Evolutionary conservation across 768 basidiomycete genomes (phyloP), one percentile per base, ranked within the genome.

Genomic region (Lyophyllum decastes): DNA sequence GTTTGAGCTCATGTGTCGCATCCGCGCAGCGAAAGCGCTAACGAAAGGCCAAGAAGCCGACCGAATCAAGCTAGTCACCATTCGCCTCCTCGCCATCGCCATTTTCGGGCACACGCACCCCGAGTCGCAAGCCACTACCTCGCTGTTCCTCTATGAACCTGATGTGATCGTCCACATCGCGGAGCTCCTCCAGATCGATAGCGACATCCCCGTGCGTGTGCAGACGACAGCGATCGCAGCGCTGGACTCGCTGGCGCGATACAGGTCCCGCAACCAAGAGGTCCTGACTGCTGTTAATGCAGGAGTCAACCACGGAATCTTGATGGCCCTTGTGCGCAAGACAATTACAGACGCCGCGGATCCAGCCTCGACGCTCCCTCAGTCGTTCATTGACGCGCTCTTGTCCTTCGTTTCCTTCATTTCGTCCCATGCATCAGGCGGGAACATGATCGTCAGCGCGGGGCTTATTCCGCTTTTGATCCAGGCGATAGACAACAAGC

Each of bases 371-470:
- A 84, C 73, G 22, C 72, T 89, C 27, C 86, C 88, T 10, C 88
- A 90, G 53, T 80, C 88, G 1, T 91, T 92, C 61, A 80, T 90
- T 33, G 97, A 99, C 52, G 88, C 94, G 0, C 74, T 97, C 30
- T 73, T 98, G 56, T 85, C 87, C 25, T 92, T 98, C 68, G 82
- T 98, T 41, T 93, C 90, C 1, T 92, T 88, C 73, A 83, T 98
- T 58, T 86, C 94, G 11, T 88, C 90, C 12, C 89, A 94, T 69
- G 82, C 91, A 1, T 83, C 88, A 2, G 93, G 94, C 30, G 93
- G 90, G 9, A 92, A 90, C 64, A 93, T 97, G 94, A 85, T 98
- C 44, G 91, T 98, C 54, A 90, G 94, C 22, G 96, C 97, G 27
- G 97, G 97, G 3, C 75, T 97, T 45, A 83, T 99, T 49, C 92